Base-by-base conservation (phyloP, 805 yeast genomes). In the Wickerhamiella australiensis region DNA sequence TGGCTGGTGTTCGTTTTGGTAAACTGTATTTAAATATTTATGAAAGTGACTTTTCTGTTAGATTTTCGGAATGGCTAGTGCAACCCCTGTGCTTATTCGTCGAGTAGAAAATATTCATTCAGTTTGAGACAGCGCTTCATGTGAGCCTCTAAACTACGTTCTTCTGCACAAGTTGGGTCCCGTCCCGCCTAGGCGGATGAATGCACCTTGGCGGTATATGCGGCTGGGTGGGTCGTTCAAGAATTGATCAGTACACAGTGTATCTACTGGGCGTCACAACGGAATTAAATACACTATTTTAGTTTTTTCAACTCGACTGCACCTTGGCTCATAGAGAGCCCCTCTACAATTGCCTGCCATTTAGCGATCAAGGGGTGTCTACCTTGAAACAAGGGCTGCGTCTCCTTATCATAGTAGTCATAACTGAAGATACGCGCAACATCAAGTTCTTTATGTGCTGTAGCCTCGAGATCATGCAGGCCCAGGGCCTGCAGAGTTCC, bases 1-100 rank as follows among this genome's bases (percentile, higher is more conserved):
- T 54, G 99, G 99, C 17, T 92, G 99, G 99, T 92, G 99, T 68
- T 85, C 97, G 1, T 92, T 90, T 76, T 92, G 98, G 97, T 90
- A 60, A 45, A 25, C 26, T n/a, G 8, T 21, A 21, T 23, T 41
- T 41, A 41, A 20, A 23, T 41, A 22, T 41, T 26, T 29, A 21
- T 26, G 18, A 22, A 23, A n/a, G 20, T 33, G 18, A 35, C 41
- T 22, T 33, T 15, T 33, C n/a, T n/a, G n/a, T n/a, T n/a, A n/a
- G n/a, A n/a, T n/a, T n/a, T n/a, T n/a, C n/a, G n/a, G n/a, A n/a
- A n/a, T n/a, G n/a, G n/a, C n/a, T n/a, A n/a, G n/a, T n/a, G n/a
- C n/a, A n/a, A n/a, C n/a, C n/a, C n/a, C n/a, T n/a, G n/a, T n/a
- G n/a, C n/a, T n/a, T n/a, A n/a, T n/a, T n/a, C n/a, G n/a, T n/a